phyloP scores from a whole-genome alignment of 1,139 yeast genomes.

The Sugiyamaella novakii region DNA sequence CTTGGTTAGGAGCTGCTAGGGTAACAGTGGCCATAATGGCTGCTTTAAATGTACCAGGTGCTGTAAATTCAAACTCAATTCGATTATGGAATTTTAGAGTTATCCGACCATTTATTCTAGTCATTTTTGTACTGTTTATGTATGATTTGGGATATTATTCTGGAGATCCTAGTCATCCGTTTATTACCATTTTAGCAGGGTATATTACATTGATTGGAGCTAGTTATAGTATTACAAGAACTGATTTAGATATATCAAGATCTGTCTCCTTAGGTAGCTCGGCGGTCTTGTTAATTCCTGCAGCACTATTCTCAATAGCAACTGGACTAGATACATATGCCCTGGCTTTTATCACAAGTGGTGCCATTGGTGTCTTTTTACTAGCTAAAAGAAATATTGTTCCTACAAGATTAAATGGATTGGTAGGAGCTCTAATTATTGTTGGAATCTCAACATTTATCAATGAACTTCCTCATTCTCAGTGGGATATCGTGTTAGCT shows the following conservation, averaged over 20 bases:
- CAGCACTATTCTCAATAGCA: conserved; percentile 16
- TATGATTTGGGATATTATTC: conserved; percentile 27
- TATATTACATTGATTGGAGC: conserved; percentile 28
- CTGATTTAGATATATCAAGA: conserved; percentile 24
- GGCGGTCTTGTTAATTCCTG: conserved; percentile 22
- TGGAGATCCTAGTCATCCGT: conserved; percentile 10
- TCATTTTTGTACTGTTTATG: conserved; percentile 22
- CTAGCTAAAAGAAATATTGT: conserved; percentile 39
- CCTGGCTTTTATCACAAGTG: conserved; percentile 37
- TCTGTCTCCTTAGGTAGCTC: conserved; percentile 29
- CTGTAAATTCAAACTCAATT: conserved; percentile 13
- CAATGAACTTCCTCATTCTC: conserved; percentile 24
- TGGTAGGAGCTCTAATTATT: conserved; percentile 32
- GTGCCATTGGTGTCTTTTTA: conserved; percentile 42
- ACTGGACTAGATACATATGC: conserved; percentile 23
- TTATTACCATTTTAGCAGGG: conserved; percentile 23
- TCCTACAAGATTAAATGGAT: conserved; percentile 40
- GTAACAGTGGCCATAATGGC: conserved; percentile 32
- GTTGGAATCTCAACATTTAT: conserved; percentile 30
- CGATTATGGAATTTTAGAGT: conserved; percentile 17
- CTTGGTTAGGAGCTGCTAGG: conserved; percentile 32
- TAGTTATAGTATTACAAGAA: conserved; percentile 25
- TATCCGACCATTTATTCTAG: conserved; percentile 26
- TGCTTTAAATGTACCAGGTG: conserved; percentile 30
- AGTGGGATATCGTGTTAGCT: conserved; percentile 27